Percentiles rank a stretch among this genome's conserved stretches.
These are phyloP conservation scores for Nosema bombycis DNA, from an alignment of 371 early-diverging fungal species.

Conservation along the genomic window DNA sequence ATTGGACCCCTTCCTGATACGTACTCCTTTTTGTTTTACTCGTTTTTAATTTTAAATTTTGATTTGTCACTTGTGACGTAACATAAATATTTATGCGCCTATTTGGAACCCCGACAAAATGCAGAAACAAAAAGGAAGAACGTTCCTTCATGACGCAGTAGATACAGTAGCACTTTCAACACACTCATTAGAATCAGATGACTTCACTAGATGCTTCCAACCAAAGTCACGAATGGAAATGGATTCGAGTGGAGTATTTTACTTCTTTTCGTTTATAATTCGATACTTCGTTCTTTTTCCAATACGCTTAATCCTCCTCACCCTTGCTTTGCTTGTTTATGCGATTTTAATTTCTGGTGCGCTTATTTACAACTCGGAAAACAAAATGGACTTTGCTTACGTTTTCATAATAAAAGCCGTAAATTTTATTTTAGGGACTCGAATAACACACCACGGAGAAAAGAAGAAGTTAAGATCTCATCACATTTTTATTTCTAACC, in stretches of 20 bases:
- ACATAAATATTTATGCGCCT: not conserved
- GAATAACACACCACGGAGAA: constrained; percentile 68
- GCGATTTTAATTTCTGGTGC: constrained; percentile 22
- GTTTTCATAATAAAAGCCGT: constrained; percentile 42
- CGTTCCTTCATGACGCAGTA: constrained; percentile 59
- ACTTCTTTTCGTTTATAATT: constrained; percentile 54
- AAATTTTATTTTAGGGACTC: constrained; percentile 42
- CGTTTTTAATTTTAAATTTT: too few species aligned
- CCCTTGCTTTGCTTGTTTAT: constrained; percentile 11
- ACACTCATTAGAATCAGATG: constrained; percentile 54
- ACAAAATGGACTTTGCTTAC: constrained; percentile 18
- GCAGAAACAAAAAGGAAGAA: constrained; percentile 25
- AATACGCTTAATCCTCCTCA: constrained; percentile 41
- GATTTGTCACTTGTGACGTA: too few species aligned
- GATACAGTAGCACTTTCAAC: constrained; percentile 52
- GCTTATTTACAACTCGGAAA: constrained; percentile 1
- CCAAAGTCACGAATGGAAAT: constrained; percentile 41
- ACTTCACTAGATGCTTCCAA: constrained; percentile 57
- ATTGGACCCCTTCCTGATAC: too few species aligned
- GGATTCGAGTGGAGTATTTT: constrained; percentile 45
- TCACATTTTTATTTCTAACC: constrained; percentile 72
- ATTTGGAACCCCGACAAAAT: not conserved
- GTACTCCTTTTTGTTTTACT: too few species aligned
- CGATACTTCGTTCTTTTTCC: constrained; percentile 61
- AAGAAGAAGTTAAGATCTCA: constrained; percentile 68